Evolutionary conservation across 2,329 filamentous ascomycete genomes (phyloP), one percentile per base, ranked within the genome.

Genomic region (Aspergillus ruber): DNA sequence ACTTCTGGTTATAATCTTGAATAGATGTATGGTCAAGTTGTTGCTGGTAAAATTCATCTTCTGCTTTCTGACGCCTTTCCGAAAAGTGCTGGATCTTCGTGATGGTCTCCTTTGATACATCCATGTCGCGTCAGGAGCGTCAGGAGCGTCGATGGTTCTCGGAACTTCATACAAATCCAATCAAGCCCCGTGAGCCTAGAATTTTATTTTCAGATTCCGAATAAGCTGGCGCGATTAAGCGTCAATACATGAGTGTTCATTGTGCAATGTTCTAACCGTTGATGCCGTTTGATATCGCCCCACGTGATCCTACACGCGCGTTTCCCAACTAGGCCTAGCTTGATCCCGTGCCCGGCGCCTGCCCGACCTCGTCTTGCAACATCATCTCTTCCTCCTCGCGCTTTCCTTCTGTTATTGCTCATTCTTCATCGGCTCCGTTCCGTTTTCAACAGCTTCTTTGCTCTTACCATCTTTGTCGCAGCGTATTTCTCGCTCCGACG

Each of bases 71-170:
- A 42, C 67, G 66, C 41, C 61, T 64, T 42, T 66, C 51, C 17
- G 57, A 57, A 43, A 71, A 71, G 42, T 53, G 51, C 42, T 63
- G 64, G 40, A 70, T 60, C 32, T 63, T 69, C 5, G 61, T 55
- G 25, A 66, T 51, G 6, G 54, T 60, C n/a, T 59, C 53, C n/a
- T 67, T 58, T 1, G 64, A 55, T 12, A 65, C 46, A 17, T 62
- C 59, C 66, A 68, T 69, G 12, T 29, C 47, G 15, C 8, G 13
- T 35, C 33, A 35, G 13, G 33, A n/a, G 15, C 8, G 13, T 35
- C 33, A 35, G 13, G 33, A n/a, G 33, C n/a, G 6, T 35, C 33
- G 13, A 35, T 35, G 33, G 13, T 35, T 35, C 6, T 9, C 7
- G 13, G 13, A n/a, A 4, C 33, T 35, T 35, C 33, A 8, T n/a